phyloP scores from a whole-genome alignment of 768 basidiomycete species.

The Suillus placidus region DNA sequence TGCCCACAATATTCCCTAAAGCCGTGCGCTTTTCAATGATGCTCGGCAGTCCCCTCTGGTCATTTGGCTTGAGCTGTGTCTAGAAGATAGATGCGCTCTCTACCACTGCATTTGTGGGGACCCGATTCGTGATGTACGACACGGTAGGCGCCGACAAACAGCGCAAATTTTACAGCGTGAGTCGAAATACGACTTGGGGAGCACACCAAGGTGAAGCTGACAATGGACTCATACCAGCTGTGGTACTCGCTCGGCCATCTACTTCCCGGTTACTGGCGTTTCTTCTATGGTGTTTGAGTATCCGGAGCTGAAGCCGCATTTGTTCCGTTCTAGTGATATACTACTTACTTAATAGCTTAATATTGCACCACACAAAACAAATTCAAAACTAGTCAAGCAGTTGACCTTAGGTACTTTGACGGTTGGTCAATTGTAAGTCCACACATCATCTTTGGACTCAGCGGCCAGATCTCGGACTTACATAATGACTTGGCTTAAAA shows the following conservation, averaged over 20 bases:
- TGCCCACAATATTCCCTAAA: conserved; percentile 48
- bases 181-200: conserved; percentile 13
- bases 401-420: too few relatives aligned
- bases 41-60: conserved; percentile 42
- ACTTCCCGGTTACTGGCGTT: conserved; percentile 40
- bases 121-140: conserved; percentile 32
- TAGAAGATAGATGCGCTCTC: conserved; percentile 38
- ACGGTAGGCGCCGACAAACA: conserved; percentile 33
- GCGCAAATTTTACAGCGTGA: conserved; percentile 41
- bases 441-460: too few relatives aligned
- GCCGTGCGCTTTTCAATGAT: conserved; percentile 37
- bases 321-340: not conserved
- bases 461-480: too few relatives aligned
- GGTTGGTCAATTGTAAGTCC: too few relatives aligned
- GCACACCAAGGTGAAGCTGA: not conserved
- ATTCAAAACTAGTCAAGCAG: too few relatives aligned
- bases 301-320: not conserved
- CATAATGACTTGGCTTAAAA: too few relatives aligned
- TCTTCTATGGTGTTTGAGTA: conserved; percentile 23
- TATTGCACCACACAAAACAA: too few relatives aligned
- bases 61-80: conserved; percentile 32
- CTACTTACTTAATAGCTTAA: too few relatives aligned
- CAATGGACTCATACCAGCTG: conserved; percentile 20
- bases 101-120: conserved; percentile 36
- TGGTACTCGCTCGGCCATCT: conserved; percentile 39